Evolutionary conservation across 2,329 filamentous ascomycete species (phyloP).

Genomic region (Talaromyces sp.): DNA sequence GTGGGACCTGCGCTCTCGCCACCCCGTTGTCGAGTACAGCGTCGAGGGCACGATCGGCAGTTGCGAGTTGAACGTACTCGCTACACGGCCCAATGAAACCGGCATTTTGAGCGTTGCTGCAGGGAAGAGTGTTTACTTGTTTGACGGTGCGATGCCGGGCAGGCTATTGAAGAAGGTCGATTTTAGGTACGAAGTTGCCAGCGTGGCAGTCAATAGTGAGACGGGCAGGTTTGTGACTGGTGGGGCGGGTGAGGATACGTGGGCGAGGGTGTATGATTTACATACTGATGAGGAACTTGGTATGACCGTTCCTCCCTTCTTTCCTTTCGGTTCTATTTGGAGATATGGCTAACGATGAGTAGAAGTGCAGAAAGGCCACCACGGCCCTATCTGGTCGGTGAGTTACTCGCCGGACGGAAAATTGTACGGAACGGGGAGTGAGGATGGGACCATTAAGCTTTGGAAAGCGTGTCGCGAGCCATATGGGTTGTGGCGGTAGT

Average conservation of each 20-base stretch:
- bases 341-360: not conserved
- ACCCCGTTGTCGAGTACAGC: slow-evolving; percentile 69
- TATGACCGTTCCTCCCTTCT: slow-evolving; percentile 31
- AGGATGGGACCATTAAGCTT: slow-evolving; percentile 96
- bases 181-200: slow-evolving; percentile 81
- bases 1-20: slow-evolving; percentile 80
- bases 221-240: slow-evolving; percentile 83
- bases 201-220: slow-evolving; percentile 79
- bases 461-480: slow-evolving; percentile 65
- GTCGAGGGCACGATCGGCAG: slow-evolving; percentile 85
- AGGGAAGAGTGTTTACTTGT: slow-evolving; percentile 93
- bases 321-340: not conserved
- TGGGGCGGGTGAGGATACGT: slow-evolving; percentile 77
- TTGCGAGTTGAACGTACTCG: slow-evolving; percentile 77
- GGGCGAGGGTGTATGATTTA: slow-evolving; percentile 92
- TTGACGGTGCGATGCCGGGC: slow-evolving; percentile 69
- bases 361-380: slow-evolving; percentile 95
- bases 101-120: slow-evolving; percentile 85
- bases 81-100: slow-evolving; percentile 57
- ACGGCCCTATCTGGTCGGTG: slow-evolving; percentile 95
- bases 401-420: slow-evolving; percentile 94
- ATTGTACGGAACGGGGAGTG: slow-evolving; percentile 90
- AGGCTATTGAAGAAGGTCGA: slow-evolving; percentile 71
- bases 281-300: slow-evolving; percentile 76
- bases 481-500: slow-evolving; percentile 62